Conservation (phyloP, 768 basidiomycete genomes). For the Hygrophoropsis aurantiaca region DNA sequence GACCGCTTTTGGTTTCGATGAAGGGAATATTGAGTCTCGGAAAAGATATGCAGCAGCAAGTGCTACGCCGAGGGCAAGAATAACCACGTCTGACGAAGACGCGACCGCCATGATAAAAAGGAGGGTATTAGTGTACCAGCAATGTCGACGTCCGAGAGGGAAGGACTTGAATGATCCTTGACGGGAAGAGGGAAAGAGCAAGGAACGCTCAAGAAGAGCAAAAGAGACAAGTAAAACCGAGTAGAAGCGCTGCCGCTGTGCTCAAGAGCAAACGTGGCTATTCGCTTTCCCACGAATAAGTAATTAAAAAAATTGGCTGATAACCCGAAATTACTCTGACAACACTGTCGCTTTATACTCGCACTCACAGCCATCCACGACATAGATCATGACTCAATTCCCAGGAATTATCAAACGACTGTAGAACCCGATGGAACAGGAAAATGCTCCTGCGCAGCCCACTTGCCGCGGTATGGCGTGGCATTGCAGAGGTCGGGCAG, state of each 20-base stretch:
- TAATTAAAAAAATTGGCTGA: constrained; percentile 7
- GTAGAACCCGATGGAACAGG: too few species aligned
- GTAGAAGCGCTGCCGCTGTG: too few species aligned
- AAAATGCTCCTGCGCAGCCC: too few species aligned
- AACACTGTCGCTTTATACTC: too few species aligned
- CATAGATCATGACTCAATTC: too few species aligned
- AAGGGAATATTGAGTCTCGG: constrained; percentile 73
- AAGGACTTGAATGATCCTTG: too few species aligned
- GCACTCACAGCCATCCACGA: too few species aligned
- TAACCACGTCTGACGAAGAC: constrained; percentile 68
- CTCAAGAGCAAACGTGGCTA: neutral
- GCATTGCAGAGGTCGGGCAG: too few species aligned
- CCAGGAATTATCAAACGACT: too few species aligned
- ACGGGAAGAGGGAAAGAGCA: neutral
- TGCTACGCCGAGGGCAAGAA: constrained; percentile 72
- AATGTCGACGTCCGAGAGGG: constrained; percentile 1
- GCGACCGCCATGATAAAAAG: constrained; percentile 51
- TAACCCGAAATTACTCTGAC: too few species aligned
- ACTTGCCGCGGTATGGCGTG: too few species aligned
- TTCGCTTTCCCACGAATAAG: neutral
- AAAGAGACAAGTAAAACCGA: constrained; percentile 5
- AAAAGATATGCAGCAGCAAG: constrained; percentile 82
- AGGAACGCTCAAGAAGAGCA: constrained; percentile 1
- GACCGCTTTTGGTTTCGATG: constrained; percentile 61
- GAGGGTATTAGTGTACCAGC: neutral